Base-by-base conservation (phyloP, 164 flowering plant species). In the Sextonia rubra region DNA sequence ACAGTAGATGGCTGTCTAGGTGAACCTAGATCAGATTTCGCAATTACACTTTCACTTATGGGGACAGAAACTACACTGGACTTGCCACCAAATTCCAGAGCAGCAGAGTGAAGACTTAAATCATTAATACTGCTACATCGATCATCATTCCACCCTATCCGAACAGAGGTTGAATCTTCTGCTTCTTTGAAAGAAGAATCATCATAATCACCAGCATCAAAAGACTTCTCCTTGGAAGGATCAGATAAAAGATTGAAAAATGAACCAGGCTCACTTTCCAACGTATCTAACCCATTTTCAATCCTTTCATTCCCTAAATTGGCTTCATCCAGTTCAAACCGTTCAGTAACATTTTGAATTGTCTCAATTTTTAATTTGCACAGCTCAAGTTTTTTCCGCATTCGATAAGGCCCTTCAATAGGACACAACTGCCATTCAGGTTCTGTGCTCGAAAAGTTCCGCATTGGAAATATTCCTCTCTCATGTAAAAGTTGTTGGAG, bases 351-450 rank as follows among this genome's bases (percentile, higher is more conserved):
- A 85, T 85, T 85, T 69, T 90, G 89, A 67, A 93, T 88, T 30
- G 93, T 84, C 72, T 87, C 91, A 79, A 93, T 83, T 74, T 81
- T 91, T 62, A 89, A 70, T 68, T 84, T 87, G 84, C 89, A 88
- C 25, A 88, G 89, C 84, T 96, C 98, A 49, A 96, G 92, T 82
- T 96, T 96, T 79, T 93, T 96, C 47, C 99, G 98, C 99, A 91
- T 96, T 75, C 99, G 75, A 71, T 90, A 96, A 63, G 99, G 99
- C 74, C 99, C 99, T 80, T 96, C 99, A 78, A 96, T 96, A 17
- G 98, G 96, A 78, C 99, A 96, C 76, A 96, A 98, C 80, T 96
- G 94, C 98, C 97, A 93, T 65, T 92, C 97, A 69, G 86, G 89
- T 77, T 91, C 97, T 74, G 83, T 86, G 58, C 69, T 66, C 23